phyloP scores from a whole-genome alignment of 2,329 filamentous ascomycete species.

The Paraconiothyrium brasiliense region DNA sequence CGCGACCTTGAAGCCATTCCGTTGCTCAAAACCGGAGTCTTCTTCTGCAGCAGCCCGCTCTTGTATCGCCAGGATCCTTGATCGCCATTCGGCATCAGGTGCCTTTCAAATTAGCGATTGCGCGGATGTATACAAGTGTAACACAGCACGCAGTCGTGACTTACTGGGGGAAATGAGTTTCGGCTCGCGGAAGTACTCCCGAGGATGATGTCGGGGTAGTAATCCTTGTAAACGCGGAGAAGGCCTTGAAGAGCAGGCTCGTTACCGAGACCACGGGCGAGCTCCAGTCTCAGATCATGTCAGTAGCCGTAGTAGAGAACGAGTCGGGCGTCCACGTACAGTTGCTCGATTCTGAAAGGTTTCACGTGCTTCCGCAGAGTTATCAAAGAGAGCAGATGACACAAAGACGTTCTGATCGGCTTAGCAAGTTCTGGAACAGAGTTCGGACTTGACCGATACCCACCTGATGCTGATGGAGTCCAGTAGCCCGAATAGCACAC shows the following conservation, averaged over 20 bases:
- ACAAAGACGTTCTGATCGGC: slow-evolving; percentile 60
- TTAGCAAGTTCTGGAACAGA: slow-evolving; percentile 30
- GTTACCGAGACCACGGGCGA: slow-evolving; percentile 62
- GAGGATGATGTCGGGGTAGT: slow-evolving; percentile 88
- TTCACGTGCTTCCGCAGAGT: slow-evolving; percentile 84
- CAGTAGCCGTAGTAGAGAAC: slow-evolving; percentile 25
- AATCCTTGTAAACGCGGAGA: slow-evolving; percentile 86
- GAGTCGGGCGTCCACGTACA: slow-evolving; percentile 51
- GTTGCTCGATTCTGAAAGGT: slow-evolving; percentile 80
- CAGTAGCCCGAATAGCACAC: slow-evolving; percentile 80
- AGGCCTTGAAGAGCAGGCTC: slow-evolving; percentile 79
- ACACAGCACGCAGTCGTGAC: slow-evolving; percentile 25
- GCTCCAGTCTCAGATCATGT: slow-evolving; percentile 54
- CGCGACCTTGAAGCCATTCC: slow-evolving; percentile 71
- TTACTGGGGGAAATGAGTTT: slow-evolving; percentile 50
- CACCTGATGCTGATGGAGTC: slow-evolving; percentile 81
- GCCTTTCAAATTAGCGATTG: slow-evolving; percentile 55
- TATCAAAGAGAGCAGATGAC: slow-evolving; percentile 80
- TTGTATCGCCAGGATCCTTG: slow-evolving; percentile 73
- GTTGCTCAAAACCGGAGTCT: slow-evolving; percentile 51
- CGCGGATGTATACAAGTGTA: slow-evolving; percentile 2
- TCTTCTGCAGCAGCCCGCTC: slow-evolving; percentile 59
- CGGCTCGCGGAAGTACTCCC: slow-evolving; percentile 66
- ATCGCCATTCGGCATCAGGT: slow-evolving; percentile 79
- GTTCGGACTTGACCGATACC: slow-evolving; percentile 26